Evolutionary conservation across 2,329 filamentous ascomycete genomes (phyloP).

Genomic region (Colletotrichum orchidophilum): DNA sequence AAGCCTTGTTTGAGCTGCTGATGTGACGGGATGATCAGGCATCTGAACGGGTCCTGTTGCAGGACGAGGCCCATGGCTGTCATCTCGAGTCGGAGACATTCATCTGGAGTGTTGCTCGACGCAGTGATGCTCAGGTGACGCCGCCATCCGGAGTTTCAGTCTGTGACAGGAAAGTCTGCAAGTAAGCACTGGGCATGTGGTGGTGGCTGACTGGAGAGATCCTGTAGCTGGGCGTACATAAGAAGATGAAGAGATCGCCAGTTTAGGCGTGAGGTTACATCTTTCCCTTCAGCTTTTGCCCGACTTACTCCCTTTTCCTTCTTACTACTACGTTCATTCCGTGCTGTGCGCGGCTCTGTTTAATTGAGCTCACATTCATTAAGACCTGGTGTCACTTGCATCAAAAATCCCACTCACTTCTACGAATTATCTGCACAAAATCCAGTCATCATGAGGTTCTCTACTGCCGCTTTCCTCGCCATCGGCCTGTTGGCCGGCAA

Average conservation of each 20-base stretch:
- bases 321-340: slow-evolving; percentile 11
- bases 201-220: not conserved
- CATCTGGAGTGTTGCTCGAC: slow-evolving; percentile 4
- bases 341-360: slow-evolving; percentile 31
- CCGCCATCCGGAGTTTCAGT: slow-evolving; percentile 32
- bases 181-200: not conserved
- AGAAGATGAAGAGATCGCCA: not conserved
- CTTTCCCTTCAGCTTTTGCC: not conserved
- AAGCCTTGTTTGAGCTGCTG: slow-evolving; percentile 24
- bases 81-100: slow-evolving; percentile 25
- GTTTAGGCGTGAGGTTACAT: fast-evolving
- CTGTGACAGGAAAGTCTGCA: slow-evolving; percentile 10
- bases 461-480: slow-evolving; percentile 17
- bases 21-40: slow-evolving; percentile 31
- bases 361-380: not conserved
- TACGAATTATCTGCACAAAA: not conserved
- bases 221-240: not conserved
- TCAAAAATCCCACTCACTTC: not conserved
- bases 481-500: slow-evolving; percentile 24
- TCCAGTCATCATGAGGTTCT: slow-evolving; percentile 24
- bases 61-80: slow-evolving; percentile 18
- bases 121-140: slow-evolving; percentile 5
- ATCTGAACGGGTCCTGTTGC: slow-evolving; percentile 27
- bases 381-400: slow-evolving; percentile 23
- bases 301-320: not conserved